Evolutionary conservation across 31 red algal species (phyloP).

Genomic region (Endocladia muricata): DNA sequence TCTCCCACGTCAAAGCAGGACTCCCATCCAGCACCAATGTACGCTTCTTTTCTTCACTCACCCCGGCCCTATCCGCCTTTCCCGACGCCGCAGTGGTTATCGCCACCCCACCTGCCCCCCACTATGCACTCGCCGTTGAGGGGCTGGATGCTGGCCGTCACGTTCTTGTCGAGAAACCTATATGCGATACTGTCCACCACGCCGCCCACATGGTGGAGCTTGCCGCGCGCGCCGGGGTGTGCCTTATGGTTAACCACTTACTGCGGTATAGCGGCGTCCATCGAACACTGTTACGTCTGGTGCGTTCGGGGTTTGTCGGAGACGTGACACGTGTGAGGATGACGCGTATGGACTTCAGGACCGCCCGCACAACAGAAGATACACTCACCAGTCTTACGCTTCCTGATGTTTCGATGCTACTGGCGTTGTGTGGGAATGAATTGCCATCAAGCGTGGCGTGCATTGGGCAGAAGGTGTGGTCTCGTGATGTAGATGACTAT

Average conservation of each 20-base stretch:
- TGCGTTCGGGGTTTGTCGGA: slow-evolving; percentile 38
- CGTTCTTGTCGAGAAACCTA: slow-evolving; percentile 78
- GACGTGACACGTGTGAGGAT: slow-evolving; percentile 47
- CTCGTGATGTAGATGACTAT: slow-evolving; percentile 43
- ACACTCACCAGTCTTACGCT: slow-evolving; percentile 61
- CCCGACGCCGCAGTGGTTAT: slow-evolving; percentile 50
- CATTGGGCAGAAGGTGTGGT: slow-evolving; percentile 39
- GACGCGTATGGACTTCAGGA: slow-evolving; percentile 64
- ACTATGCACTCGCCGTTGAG: slow-evolving; percentile 46
- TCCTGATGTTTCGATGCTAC: slow-evolving; percentile 65
- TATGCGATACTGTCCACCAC: slow-evolving; percentile 43
- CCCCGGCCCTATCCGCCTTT: not conserved
- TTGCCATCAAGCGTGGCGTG: slow-evolving; percentile 22
- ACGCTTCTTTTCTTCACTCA: slow-evolving; percentile 11
- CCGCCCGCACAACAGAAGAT: slow-evolving; percentile 58
- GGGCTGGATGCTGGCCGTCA: slow-evolving; percentile 24
- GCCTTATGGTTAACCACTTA: slow-evolving; percentile 73
- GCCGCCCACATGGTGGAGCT: slow-evolving; percentile 21
- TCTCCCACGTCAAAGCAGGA: not conserved
- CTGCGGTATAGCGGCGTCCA: slow-evolving; percentile 44
- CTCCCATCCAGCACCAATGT: not conserved
- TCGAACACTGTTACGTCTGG: slow-evolving; percentile 16
- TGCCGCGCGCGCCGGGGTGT: slow-evolving; percentile 5
- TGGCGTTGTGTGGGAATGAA: slow-evolving; percentile 18
- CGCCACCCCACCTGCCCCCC: slow-evolving; percentile 59